Conservation (phyloP, 768 basidiomycete species). For the Naganishia friedmannii region DNA sequence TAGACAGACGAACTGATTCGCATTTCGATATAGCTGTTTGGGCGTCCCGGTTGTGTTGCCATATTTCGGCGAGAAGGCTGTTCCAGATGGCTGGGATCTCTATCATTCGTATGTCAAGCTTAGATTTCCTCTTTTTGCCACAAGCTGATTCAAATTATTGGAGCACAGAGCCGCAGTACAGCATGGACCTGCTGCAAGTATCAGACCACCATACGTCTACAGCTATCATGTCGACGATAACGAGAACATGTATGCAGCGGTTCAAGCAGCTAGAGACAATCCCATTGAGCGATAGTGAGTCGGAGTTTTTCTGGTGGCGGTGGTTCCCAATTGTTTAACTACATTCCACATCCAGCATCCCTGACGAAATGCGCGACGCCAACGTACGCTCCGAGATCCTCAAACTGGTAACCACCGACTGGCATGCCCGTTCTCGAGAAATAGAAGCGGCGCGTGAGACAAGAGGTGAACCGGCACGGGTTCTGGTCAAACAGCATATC, state of each 20-base stretch:
- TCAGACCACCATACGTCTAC: conserved; percentile 50
- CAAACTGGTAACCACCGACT: conserved; percentile 16
- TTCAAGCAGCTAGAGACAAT: conserved; percentile 38
- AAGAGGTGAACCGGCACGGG: conserved; percentile 4
- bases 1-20: neutral
- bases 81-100: conserved; percentile 40
- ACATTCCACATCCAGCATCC: conserved; percentile 37
- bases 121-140: neutral
- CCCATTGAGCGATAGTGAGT: conserved; percentile 48
- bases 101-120: conserved; percentile 29
- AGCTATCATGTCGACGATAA: conserved; percentile 39
- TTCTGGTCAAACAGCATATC: conserved; percentile 3
- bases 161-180: conserved; percentile 33
- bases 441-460: neutral
- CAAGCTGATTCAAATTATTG: neutral
- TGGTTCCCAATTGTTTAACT: neutral
- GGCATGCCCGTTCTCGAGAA: conserved; percentile 1
- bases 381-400: conserved; percentile 9
- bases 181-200: conserved; percentile 45
- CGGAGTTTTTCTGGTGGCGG: too few relatives aligned
- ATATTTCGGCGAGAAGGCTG: conserved; percentile 27
- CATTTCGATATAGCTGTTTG: neutral
- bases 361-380: conserved; percentile 41
- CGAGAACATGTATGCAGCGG: conserved; percentile 35
- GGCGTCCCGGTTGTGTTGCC: conserved; percentile 22